A percentile compares a stretch with the other conserved stretches of the same genome.
Conservation (phyloP, 2,329 filamentous ascomycete genomes). For the Hymenoscyphus fructigenus region DNA sequence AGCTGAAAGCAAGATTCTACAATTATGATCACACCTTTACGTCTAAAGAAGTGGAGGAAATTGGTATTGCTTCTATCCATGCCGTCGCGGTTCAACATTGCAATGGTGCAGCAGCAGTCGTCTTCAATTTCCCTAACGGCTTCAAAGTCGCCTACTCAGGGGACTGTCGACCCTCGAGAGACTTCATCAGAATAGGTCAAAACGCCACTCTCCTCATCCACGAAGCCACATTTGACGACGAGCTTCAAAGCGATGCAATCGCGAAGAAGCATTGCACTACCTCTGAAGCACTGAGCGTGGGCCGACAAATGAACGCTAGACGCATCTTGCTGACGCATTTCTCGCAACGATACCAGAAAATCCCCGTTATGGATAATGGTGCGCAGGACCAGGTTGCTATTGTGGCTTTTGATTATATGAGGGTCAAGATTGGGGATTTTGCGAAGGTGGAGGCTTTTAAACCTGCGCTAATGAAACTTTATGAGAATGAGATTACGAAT, state of each 20-base stretch:
- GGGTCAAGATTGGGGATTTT: constrained; percentile 69
- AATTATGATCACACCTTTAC: constrained; percentile 37
- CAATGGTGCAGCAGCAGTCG: constrained; percentile 71
- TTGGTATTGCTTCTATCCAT: constrained; percentile 66
- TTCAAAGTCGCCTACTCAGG: constrained; percentile 93
- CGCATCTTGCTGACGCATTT: constrained; percentile 90
- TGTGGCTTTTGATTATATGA: constrained; percentile 79
- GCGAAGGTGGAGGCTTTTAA: constrained; percentile 62
- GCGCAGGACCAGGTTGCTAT: constrained; percentile 60
- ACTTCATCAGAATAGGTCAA: constrained; percentile 69
- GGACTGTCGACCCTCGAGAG: constrained; percentile 77
- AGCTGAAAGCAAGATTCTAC: constrained; percentile 2
- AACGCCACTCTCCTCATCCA: constrained; percentile 85
- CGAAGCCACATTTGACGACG: constrained; percentile 94
- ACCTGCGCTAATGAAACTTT: constrained; percentile 57
- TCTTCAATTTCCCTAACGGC: constrained; percentile 73
- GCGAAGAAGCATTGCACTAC: constrained; percentile 92
- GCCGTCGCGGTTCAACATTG: constrained; percentile 76
- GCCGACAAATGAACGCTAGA: constrained; percentile 73
- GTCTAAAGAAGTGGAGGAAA: constrained; percentile 45
- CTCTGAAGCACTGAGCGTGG: constrained; percentile 78
- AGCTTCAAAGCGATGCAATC: constrained; percentile 71
- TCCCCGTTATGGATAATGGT: constrained; percentile 41
- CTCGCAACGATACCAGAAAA: constrained; percentile 76
- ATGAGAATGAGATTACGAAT: constrained; percentile 41